Conservation (phyloP, 768 basidiomycete genomes). For the Lentinula edodes region DNA sequence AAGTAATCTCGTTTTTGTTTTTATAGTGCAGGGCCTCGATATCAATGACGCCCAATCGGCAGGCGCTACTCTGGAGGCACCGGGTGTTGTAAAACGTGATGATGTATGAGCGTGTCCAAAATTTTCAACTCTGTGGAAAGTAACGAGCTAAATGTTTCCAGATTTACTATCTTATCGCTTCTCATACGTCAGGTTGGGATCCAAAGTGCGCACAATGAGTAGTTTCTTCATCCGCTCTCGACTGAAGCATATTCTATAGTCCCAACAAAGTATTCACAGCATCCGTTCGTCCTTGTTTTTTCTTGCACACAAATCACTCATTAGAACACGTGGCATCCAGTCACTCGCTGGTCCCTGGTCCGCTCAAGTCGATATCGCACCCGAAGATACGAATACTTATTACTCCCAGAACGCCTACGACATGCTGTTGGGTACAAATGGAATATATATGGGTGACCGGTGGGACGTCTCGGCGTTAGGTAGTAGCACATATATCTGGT, state of each 20-base stretch:
- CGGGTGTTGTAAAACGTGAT: conserved; percentile 56
- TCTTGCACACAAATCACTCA: background rate
- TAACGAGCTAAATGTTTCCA: conserved; percentile 12
- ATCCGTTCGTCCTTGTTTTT: conserved; percentile 26
- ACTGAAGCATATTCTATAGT: conserved; percentile 24
- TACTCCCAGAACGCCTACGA: conserved; percentile 60
- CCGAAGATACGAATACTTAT: conserved; percentile 45
- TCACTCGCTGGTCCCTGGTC: conserved; percentile 53
- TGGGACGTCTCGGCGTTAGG: conserved; percentile 52
- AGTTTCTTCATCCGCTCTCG: background rate
- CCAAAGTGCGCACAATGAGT: conserved; percentile 2
- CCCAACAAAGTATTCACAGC: conserved; percentile 56
- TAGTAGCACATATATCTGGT: conserved; percentile 58
- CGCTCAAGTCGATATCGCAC: conserved; percentile 51
- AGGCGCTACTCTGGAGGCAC: conserved; percentile 57
- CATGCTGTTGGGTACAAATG: conserved; percentile 40
- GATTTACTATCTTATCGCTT: conserved; percentile 56
- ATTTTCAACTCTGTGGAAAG: background rate
- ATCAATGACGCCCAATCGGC: background rate
- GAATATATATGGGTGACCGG: conserved; percentile 62
- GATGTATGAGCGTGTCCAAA: conserved; percentile 26
- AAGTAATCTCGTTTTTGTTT: conserved; percentile 2
- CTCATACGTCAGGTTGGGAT: conserved; percentile 34
- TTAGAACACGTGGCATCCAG: conserved; percentile 18
- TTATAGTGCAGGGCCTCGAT: background rate